Evolutionary conservation across 1,139 yeast genomes (phyloP), one percentile per base, ranked within the genome.

Genomic region (Pichia sp.): DNA sequence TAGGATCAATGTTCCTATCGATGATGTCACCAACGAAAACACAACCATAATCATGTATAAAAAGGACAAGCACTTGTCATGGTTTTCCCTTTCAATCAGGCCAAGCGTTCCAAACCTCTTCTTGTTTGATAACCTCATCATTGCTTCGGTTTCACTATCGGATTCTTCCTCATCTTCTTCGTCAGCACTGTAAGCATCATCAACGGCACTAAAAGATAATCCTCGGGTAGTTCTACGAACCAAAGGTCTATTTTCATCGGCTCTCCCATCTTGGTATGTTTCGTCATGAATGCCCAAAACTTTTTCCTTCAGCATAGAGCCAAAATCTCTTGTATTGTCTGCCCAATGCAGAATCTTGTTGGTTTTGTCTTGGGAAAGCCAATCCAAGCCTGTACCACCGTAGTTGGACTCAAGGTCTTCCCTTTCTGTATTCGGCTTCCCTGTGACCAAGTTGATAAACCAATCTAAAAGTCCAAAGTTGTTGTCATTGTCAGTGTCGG

Each of bases 11-110:
- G 79, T 65, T 2, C 80, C 72, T 31, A 79, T 70, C 4, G 78
- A 77, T 1, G 79, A 71, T n/a, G 76, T 72, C 4, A 80, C 63
- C 13, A 76, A 72, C 4, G 83, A 69, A 5, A 77, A 59, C 13
- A 77, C 64, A 47, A 78, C 62, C 15, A 76, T 65, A 1, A 75
- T 63, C 44, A 78, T 60, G 60, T 80, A 80, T 44, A 80, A 62
- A 54, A 78, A 73, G 1, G 81, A 70, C 11, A 80, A 60, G 5
- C 79, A 77, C 41, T 70, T 70, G 61, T 79, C 82, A 54, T 80
- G 78, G 51, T 73, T 72, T 6, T 60, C 51, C 46, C 61, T 62
- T 15, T 53, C 59, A 4, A 59, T 54, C 1, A 56, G 49, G 19
- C 44, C 42, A 11, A 45, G 31, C 29, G 30, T 11, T 5, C 50